phyloP scores from a whole-genome alignment of 495 filamentous ascomycete genomes.

The Chlorociboria aeruginascens region DNA sequence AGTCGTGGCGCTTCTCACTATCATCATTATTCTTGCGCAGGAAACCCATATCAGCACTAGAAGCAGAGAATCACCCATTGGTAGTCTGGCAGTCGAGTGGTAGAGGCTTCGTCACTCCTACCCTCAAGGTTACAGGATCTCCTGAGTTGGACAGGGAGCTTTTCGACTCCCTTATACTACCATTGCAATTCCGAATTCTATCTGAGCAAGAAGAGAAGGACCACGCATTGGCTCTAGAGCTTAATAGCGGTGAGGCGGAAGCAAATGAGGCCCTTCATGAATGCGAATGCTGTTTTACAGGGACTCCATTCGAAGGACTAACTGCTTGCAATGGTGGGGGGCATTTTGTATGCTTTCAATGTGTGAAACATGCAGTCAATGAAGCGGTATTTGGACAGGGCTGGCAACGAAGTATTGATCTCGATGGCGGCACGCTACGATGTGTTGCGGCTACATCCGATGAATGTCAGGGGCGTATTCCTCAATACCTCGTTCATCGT shows the following conservation, averaged over 20 bases:
- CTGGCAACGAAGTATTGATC: conserved; percentile 69
- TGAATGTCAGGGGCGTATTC: conserved; percentile 65
- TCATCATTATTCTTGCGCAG: conserved; percentile 60
- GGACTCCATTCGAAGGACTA: conserved; percentile 70
- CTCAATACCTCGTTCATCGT: conserved; percentile 50
- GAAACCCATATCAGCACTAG: conserved; percentile 41
- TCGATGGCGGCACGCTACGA: conserved; percentile 55
- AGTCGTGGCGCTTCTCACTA: conserved; percentile 79
- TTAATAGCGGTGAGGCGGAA: conserved; percentile 71
- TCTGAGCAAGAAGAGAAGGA: conserved; percentile 52
- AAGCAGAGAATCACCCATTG: conserved; percentile 47
- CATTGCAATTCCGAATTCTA: conserved; percentile 41
- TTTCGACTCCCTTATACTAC: conserved; percentile 50
- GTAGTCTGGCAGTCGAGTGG: conserved; percentile 50
- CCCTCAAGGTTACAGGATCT: conserved; percentile 58
- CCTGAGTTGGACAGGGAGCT: conserved; percentile 75
- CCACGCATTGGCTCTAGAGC: conserved; percentile 43
- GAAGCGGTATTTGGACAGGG: conserved; percentile 90
- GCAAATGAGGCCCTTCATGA: conserved; percentile 61
- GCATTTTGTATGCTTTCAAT: conserved; percentile 80
- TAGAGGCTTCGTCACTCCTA: conserved; percentile 36
- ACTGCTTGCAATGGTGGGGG: conserved; percentile 55
- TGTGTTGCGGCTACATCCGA: conserved; percentile 62
- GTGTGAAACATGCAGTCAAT: conserved; percentile 63
- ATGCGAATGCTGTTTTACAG: conserved; percentile 80